phyloP scores from a whole-genome alignment of 106 monocot species.

The Amphibolis antarctica region DNA sequence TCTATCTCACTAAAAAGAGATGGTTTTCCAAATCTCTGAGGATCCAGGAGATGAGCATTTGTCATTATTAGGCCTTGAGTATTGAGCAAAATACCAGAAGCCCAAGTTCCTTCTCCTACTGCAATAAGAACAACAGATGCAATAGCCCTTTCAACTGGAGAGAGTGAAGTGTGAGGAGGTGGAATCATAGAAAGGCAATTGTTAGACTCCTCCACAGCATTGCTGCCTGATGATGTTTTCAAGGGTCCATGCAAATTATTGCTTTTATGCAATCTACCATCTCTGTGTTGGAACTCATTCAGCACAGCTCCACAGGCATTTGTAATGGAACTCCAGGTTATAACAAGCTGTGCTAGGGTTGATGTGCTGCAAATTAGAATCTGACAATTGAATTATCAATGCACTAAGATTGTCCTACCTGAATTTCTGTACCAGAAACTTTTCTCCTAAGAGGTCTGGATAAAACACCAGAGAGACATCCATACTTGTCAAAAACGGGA shows the following conservation, averaged over 20 bases:
- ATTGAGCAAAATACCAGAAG: conserved; percentile 80
- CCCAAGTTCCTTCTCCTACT: conserved; percentile 70
- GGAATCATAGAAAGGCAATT: conserved; percentile 3
- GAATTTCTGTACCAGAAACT: conserved; percentile 58
- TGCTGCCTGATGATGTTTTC: background rate
- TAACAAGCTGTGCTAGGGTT: conserved; percentile 43
- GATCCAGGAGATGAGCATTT: conserved; percentile 91
- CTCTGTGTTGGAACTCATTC: conserved; percentile 11
- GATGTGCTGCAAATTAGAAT: background rate
- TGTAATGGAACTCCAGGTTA: conserved; percentile 73
- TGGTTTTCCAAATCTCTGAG: conserved; percentile 71
- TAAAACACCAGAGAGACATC: conserved; percentile 55
- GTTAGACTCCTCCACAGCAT: background rate
- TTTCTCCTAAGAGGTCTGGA: conserved; percentile 56
- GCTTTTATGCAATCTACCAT: conserved; percentile 4
- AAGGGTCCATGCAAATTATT: conserved; percentile 2
- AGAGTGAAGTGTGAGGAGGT: conserved; percentile 9
- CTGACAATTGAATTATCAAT: background rate
- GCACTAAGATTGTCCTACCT: conserved; percentile 26
- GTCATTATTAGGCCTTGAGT: conserved; percentile 69
- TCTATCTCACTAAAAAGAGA: conserved; percentile 30
- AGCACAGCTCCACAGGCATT: conserved; percentile 15
- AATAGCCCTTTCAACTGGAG: conserved; percentile 38
- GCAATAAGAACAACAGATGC: conserved; percentile 68
- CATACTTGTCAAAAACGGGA: conserved; percentile 62